phyloP scores from a whole-genome alignment of 768 basidiomycete species.

The Postia placenta region DNA sequence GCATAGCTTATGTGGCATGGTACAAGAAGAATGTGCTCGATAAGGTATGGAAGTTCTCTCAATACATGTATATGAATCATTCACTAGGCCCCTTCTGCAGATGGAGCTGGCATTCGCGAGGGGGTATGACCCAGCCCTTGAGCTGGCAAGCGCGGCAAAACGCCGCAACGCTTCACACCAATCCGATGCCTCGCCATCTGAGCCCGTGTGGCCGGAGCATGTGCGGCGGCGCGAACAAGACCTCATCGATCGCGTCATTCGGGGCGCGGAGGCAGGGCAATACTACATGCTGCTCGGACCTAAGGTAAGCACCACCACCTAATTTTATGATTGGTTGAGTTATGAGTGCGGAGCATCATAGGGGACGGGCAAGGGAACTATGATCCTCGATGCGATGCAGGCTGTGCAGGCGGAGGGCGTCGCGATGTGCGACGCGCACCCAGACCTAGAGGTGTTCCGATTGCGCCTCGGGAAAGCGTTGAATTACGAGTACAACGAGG shows the following conservation, averaged over 20 bases:
- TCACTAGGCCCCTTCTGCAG: conserved; percentile 27
- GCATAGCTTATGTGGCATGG: conserved; percentile 67
- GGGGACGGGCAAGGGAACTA: conserved; percentile 80
- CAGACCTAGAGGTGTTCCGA: conserved; percentile 82
- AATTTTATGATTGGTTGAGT: conserved; percentile 9
- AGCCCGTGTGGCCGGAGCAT: conserved; percentile 49
- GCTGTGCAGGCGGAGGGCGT: conserved; percentile 66
- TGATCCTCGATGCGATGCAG: conserved; percentile 80
- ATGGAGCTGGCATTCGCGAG: conserved; percentile 73
- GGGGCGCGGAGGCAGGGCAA: conserved; percentile 63
- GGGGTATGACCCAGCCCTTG: conserved; percentile 81
- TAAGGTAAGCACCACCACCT: conserved; percentile 42
- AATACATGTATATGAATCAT: neutral
- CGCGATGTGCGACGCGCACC: conserved; percentile 77
- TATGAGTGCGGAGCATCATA: conserved; percentile 19
- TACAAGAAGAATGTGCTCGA: conserved; percentile 79
- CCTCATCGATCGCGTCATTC: conserved; percentile 69
- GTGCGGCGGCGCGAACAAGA: conserved; percentile 72
- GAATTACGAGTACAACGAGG: conserved; percentile 83
- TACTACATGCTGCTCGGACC: conserved; percentile 76
- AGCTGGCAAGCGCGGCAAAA: conserved; percentile 49
- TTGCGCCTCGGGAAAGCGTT: conserved; percentile 80
- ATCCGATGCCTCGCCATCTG: conserved; percentile 26
- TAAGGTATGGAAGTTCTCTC: conserved; percentile 49
- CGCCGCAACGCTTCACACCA: conserved; percentile 19